Conservation (phyloP, 2,329 filamentous ascomycete species). For the Claviceps pazoutovae region DNA sequence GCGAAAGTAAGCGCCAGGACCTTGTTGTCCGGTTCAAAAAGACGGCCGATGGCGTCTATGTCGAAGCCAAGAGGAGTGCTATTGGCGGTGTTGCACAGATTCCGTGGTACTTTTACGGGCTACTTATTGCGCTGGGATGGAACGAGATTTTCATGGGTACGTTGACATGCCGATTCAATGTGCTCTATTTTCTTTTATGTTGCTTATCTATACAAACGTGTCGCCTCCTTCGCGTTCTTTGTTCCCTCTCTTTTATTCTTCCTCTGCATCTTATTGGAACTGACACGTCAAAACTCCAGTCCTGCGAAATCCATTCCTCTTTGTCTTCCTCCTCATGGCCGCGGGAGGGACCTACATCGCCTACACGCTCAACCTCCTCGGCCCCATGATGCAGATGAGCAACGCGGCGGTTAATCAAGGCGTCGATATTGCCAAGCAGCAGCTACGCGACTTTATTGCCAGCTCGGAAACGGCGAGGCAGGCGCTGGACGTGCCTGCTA, state of each 20-base stretch:
- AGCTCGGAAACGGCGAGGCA: constrained; percentile 73
- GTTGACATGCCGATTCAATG: constrained; percentile 14
- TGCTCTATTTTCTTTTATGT: neutral
- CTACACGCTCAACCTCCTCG: constrained; percentile 87
- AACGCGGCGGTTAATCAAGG: constrained; percentile 81
- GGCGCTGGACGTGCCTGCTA: constrained; percentile 61
- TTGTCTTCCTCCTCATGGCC: constrained; percentile 70
- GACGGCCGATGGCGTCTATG: constrained; percentile 92
- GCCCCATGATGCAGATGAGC: constrained; percentile 88
- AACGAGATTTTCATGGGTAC: constrained; percentile 92
- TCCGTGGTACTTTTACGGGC: constrained; percentile 83
- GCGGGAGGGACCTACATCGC: constrained; percentile 73
- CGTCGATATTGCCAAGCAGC: constrained; percentile 81
- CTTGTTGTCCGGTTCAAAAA: constrained; percentile 94
- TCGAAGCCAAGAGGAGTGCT: constrained; percentile 92
- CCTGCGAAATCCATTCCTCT: constrained; percentile 83
- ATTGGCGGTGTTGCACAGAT: constrained; percentile 92
- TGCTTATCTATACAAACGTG: neutral
- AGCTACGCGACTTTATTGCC: constrained; percentile 78
- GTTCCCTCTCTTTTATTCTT: neutral
- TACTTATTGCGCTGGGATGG: constrained; percentile 89
- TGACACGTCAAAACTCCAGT: constrained; percentile 37
- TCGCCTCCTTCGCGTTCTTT: no score
- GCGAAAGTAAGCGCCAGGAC: constrained; percentile 80
- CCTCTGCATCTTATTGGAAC: neutral